Evolutionary conservation across 345 rosid genomes (phyloP).

Genomic region (Theobroma cacao): DNA sequence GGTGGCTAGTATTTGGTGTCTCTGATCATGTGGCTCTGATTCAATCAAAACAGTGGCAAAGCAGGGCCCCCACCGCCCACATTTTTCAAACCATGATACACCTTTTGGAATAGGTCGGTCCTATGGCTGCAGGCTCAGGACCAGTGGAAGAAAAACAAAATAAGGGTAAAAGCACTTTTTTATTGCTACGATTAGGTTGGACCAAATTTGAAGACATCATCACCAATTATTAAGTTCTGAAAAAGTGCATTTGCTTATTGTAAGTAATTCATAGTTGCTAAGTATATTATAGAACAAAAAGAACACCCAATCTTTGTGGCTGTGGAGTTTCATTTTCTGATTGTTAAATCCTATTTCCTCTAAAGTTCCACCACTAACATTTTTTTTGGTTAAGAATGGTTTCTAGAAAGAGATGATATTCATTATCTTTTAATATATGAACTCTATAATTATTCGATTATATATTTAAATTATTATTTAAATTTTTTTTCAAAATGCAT

Average conservation of each 20-base stretch:
- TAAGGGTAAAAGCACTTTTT: background rate
- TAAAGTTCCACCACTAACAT: background rate
- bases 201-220: background rate
- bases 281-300: background rate
- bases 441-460: no score
- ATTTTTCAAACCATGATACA: background rate
- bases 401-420: no score
- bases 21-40: background rate
- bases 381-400: no score
- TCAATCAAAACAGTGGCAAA: background rate
- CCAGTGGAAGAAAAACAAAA: background rate
- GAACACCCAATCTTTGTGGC: background rate
- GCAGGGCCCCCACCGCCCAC: background rate
- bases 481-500: no score
- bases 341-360: background rate
- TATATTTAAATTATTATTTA: no score
- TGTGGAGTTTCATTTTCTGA: no score
- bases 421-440: no score
- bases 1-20: background rate
- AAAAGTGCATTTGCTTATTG: background rate
- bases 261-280: background rate
- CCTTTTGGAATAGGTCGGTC: background rate
- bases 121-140: background rate
- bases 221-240: background rate
- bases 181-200: background rate